These are phyloP conservation scores for Pittosporum tobira DNA, from an alignment of 129 eudicot genomes.

Conservation along the genomic window DNA sequence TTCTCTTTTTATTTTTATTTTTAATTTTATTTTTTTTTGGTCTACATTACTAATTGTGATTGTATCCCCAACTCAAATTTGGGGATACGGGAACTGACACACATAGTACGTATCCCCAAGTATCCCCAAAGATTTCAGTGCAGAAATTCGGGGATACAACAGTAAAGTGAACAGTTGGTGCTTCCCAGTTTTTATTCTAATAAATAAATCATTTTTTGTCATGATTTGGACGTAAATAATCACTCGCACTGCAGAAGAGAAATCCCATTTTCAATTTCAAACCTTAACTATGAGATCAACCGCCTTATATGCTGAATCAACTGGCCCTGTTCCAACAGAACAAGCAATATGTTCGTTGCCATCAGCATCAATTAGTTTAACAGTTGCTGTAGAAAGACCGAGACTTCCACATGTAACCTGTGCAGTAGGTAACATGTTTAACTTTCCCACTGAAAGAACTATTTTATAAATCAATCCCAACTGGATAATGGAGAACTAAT, in stretches of 20 bases:
- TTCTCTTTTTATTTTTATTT: too few species aligned
- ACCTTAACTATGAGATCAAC: constrained; percentile 79
- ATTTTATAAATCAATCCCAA: constrained; percentile 1
- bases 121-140: too few species aligned
- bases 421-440: neutral
- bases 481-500: neutral
- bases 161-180: too few species aligned
- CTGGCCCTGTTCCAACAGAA: constrained; percentile 75
- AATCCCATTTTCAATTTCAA: constrained; percentile 5
- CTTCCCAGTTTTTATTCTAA: too few species aligned
- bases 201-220: too few species aligned
- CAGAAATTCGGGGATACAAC: too few species aligned
- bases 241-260: neutral
- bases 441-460: neutral
- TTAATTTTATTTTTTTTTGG: too few species aligned
- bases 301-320: constrained; percentile 82
- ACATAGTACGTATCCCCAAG: too few species aligned
- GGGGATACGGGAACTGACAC: too few species aligned
- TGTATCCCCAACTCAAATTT: too few species aligned
- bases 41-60: too few species aligned
- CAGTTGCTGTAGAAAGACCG: constrained; percentile 79
- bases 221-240: too few species aligned
- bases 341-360: constrained; percentile 64
- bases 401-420: constrained; percentile 87
- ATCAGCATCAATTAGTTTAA: constrained; percentile 48